Evolutionary conservation across 179 eudicot species (phyloP).

Genomic region (Beta macrorhiza): DNA sequence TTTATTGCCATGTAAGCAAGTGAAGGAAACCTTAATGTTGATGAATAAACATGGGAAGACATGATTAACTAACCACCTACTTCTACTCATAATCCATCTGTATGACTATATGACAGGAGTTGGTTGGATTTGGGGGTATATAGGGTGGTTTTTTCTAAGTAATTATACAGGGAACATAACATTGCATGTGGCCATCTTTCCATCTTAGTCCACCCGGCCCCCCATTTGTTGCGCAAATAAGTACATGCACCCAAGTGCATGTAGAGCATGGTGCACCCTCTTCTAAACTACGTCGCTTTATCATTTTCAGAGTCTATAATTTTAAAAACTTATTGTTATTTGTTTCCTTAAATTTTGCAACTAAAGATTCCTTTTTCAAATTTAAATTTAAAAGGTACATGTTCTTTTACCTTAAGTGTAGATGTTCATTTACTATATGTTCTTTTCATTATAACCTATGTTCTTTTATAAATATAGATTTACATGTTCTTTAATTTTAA

Average conservation of each 20-base stretch:
- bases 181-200: neutral
- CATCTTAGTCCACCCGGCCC: neutral
- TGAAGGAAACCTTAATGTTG: neutral
- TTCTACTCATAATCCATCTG: neutral
- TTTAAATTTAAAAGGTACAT: too few species aligned
- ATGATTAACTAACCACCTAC: slow-evolving; percentile 11
- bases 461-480: too few species aligned
- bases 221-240: neutral
- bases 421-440: neutral
- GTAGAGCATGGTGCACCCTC: too few species aligned
- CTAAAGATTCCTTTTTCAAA: too few species aligned
- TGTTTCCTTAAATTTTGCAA: too few species aligned
- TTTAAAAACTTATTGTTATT: too few species aligned
- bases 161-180: neutral
- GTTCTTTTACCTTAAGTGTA: neutral
- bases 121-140: neutral
- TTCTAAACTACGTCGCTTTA: too few species aligned
- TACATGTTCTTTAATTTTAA: too few species aligned
- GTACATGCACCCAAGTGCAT: too few species aligned
- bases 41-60: neutral
- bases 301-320: too few species aligned
- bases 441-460: too few species aligned
- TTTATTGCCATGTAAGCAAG: too few species aligned
- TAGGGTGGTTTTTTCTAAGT: neutral
- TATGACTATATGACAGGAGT: neutral